Evolutionary conservation across 2,329 filamentous ascomycete genomes (phyloP).

Genomic region (Phialemoniopsis sp.): DNA sequence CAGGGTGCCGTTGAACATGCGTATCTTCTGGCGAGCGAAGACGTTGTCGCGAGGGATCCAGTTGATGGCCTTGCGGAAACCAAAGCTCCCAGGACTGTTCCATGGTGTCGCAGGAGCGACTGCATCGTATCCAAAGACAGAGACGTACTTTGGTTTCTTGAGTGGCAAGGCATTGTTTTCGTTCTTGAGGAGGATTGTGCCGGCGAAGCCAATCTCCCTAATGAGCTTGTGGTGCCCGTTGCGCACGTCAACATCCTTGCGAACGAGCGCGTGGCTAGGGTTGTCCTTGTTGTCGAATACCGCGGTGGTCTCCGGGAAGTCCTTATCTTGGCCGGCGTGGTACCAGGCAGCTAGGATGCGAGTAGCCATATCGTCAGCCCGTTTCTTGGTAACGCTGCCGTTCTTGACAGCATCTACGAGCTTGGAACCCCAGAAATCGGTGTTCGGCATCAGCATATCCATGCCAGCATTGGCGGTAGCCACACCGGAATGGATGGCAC

Average conservation of each 20-base stretch:
- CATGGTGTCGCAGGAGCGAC: constrained; percentile 57
- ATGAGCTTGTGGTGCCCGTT: constrained; percentile 52
- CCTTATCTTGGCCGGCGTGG: constrained; percentile 22
- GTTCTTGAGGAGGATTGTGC: constrained; percentile 74
- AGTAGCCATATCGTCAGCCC: constrained; percentile 75
- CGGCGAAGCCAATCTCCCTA: constrained; percentile 48
- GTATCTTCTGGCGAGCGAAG: too few relatives aligned
- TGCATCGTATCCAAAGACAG: constrained; percentile 59
- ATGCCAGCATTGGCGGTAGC: constrained; percentile 51
- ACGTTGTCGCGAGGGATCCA: too few relatives aligned
- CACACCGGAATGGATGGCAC: constrained; percentile 57
- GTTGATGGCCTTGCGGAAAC: too few relatives aligned
- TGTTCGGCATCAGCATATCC: constrained; percentile 69
- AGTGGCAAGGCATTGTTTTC: constrained; percentile 55
- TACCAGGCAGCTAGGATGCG: constrained; percentile 49
- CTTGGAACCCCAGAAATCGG: constrained; percentile 58
- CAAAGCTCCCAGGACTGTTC: constrained; percentile 34
- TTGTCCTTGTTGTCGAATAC: constrained; percentile 30
- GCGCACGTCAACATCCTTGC: constrained; percentile 42
- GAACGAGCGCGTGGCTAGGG: constrained; percentile 34
- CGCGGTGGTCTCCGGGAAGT: constrained; percentile 13
- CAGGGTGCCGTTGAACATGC: constrained; percentile 39
- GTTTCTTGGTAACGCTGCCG: constrained; percentile 65
- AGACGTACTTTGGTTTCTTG: constrained; percentile 50
- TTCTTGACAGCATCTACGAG: constrained; percentile 73